Evolutionary conservation across 2,329 filamentous ascomycete genomes (phyloP).

Genomic region (Colletotrichum spinosum): DNA sequence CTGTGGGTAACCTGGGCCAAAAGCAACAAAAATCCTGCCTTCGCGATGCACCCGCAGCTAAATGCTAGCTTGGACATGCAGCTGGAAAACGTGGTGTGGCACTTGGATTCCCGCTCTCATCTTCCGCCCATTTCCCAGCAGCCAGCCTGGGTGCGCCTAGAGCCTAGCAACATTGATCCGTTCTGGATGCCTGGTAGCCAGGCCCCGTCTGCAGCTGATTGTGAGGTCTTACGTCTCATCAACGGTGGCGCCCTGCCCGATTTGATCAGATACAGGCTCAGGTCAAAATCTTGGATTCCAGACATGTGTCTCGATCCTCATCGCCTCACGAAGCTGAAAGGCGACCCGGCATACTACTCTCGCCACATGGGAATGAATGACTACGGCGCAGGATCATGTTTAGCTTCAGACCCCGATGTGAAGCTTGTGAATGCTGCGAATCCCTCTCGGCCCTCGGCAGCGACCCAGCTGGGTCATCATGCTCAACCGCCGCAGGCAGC

Average conservation of each 20-base stretch:
- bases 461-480: too few relatives aligned
- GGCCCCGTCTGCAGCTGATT: constrained; percentile 4
- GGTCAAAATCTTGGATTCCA: neutral
- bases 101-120: neutral
- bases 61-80: neutral
- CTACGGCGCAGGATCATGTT: too few relatives aligned
- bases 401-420: too few relatives aligned
- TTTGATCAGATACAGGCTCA: neutral
- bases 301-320: constrained; percentile 12
- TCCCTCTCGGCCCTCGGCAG: too few relatives aligned
- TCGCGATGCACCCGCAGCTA: neutral
- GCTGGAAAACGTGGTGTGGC: neutral
- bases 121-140: neutral
- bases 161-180: neutral
- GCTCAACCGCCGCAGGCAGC: too few relatives aligned
- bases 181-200: neutral
- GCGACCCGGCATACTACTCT: too few relatives aligned
- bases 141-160: neutral
- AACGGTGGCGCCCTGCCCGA: neutral
- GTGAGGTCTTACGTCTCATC: constrained; percentile 6
- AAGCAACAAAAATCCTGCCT: neutral
- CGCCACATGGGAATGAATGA: too few relatives aligned
- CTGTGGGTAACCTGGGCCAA: neutral
- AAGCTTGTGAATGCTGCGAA: too few relatives aligned
- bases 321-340: neutral